phyloP scores from a whole-genome alignment of 2,329 filamentous ascomycete species.

The Nakataea oryzae region DNA sequence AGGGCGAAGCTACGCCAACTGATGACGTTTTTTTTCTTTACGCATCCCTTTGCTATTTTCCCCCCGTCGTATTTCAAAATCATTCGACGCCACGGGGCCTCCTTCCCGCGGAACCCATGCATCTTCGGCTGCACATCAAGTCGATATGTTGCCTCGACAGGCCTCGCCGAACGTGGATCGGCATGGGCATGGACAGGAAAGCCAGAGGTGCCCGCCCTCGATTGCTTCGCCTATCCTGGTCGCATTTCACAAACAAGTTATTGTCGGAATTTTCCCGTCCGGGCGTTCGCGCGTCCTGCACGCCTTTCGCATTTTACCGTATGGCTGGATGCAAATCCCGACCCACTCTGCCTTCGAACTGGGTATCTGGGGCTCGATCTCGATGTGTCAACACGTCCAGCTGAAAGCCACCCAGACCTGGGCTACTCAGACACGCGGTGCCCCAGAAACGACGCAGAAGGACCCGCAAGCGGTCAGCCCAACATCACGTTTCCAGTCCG shows the following conservation, averaged over 20 bases:
- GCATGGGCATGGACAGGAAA: too few relatives aligned
- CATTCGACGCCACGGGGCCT: background rate
- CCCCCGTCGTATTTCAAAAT: too few relatives aligned
- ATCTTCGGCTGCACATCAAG: background rate
- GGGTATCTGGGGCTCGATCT: too few relatives aligned
- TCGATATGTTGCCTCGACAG: background rate
- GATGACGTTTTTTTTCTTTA: background rate
- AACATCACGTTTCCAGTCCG: background rate
- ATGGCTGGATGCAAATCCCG: background rate
- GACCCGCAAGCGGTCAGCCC: too few relatives aligned
- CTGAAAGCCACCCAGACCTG: too few relatives aligned
- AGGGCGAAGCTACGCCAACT: background rate
- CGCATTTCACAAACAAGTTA: background rate
- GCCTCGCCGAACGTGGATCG: too few relatives aligned
- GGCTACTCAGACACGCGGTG: background rate
- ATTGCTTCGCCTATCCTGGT: background rate
- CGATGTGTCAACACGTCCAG: too few relatives aligned
- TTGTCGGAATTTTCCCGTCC: background rate
- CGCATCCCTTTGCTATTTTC: too few relatives aligned
- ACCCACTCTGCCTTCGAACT: background rate
- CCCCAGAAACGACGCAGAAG: background rate
- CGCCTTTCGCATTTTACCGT: background rate
- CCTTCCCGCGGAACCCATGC: background rate
- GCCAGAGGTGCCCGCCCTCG: background rate
- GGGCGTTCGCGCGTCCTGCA: background rate